Evolutionary conservation across 2,329 filamentous ascomycete genomes (phyloP), one percentile per base, ranked within the genome.

Genomic region (Trichoderma breve): DNA sequence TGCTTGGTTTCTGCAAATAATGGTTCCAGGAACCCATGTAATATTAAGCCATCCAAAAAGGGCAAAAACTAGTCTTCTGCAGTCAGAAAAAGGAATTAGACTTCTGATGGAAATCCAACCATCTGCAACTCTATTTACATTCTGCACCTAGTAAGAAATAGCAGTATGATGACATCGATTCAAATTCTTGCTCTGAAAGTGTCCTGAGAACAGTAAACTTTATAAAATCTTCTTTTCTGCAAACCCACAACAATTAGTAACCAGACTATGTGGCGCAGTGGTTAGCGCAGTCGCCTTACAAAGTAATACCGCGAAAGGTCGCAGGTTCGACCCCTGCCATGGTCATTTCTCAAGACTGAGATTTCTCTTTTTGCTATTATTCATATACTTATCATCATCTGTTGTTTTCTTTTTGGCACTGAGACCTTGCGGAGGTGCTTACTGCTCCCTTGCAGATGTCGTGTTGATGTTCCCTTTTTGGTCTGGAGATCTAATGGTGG

Each of bases 291-390:
- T 76, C 80, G 80, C 77, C 79, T 83, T 82, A 83, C 81, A 82
- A 51, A 53, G 39, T 14, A 58, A 30, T 63, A 43, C 64, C 81
- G 78, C 80, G 80, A 76, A 81, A 79, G 81, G 80, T 82, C 82
- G 80, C 81, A 83, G 81, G 81, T 83, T 83, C 82, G 81, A 83
- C 79, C 80, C 82, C 82, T 83, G 81, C 80, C 78, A 78, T 81
- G 80, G 80, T 81, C 81, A 82, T 28, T 39, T 72, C 24, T 71
- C 70, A 57, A 1, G 2, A 18, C 18, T 8, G 5, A n/a, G n/a
- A 43, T 67, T 72, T 76, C 26, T 68, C 34, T 68, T 73, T 72
- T 63, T 26, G 55, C 3, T 2, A 0, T 12, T 51, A 2, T 9
- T 24, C 4, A 14, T 4, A 2, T 53, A 7, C 7, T 2, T 14